Base-by-base conservation (phyloP, 2,329 filamentous ascomycete species). In the Delphinella strobiligena region DNA sequence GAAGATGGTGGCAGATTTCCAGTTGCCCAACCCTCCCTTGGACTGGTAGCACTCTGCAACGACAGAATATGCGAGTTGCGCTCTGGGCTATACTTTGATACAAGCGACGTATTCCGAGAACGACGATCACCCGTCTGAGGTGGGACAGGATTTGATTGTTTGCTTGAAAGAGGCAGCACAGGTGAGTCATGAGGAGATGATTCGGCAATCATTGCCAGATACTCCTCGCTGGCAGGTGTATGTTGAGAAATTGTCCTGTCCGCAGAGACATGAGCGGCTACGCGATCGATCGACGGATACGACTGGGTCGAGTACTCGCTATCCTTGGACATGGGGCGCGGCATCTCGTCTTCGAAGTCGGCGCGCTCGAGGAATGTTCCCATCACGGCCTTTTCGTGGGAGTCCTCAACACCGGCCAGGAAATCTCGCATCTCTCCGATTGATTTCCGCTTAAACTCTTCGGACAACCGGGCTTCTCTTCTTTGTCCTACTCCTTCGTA, bases 1-100 rank as follows among this genome's bases (percentile, higher is more conserved):
- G n/a, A n/a, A n/a, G n/a, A 27, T 7, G 22, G 22, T 27, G 36
- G 29, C 30, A 43, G 9, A 7, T 43, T 43, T 4, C 41, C 19
- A 18, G 37, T 40, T 14, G 33, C 37, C 29, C 39, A 19, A 11
- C 36, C 39, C 11, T 35, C 33, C 11, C 16, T 35, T 5, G 33
- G 33, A 35, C 33, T 35, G 18, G 33, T 16, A 12, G 33, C 14
- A 9, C 5, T 17, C 14, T 35, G 9, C 14, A 7, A 7, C 22
- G 22, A 27, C 22, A 27, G n/a, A n/a, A n/a, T n/a, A n/a, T n/a
- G n/a, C n/a, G n/a, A n/a, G n/a, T n/a, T n/a, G n/a, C 22, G 22
- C 7, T 12, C 22, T 7, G 22, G 22, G 22, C 22, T 27, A 12
- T 7, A 12, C 22, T 27, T 27, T 27, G 22, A 12, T 7, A 7